Conservation (phyloP, 1,284 basidiomycete species). For the Cutaneotrichosporon sp. region DNA sequence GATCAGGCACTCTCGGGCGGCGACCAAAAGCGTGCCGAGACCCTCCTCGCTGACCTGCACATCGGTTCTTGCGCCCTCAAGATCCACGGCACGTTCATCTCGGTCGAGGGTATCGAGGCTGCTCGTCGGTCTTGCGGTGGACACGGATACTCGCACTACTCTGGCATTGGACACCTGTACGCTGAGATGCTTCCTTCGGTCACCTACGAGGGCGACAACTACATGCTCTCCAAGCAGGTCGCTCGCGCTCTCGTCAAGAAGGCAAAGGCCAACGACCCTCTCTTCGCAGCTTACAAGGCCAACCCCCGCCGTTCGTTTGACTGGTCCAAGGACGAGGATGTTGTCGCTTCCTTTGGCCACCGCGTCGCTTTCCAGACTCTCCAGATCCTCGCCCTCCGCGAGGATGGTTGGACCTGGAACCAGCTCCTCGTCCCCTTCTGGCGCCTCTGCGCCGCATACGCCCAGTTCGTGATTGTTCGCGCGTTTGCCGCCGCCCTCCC, state of each 20-base stretch:
- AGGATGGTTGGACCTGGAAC: slow-evolving; percentile 39
- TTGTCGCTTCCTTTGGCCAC: slow-evolving; percentile 58
- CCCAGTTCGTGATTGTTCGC: slow-evolving; percentile 18
- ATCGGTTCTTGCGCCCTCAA: slow-evolving; percentile 19
- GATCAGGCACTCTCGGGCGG: slow-evolving; percentile 11
- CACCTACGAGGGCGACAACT: slow-evolving; percentile 61
- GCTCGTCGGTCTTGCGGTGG: slow-evolving; percentile 58
- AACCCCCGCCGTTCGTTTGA: slow-evolving; percentile 57
- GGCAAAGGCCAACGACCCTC: slow-evolving; percentile 51
- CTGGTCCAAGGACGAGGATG: slow-evolving; percentile 56
- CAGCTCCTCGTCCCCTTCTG: slow-evolving; percentile 23
- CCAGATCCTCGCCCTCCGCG: slow-evolving; percentile 48
- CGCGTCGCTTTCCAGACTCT: slow-evolving; percentile 42
- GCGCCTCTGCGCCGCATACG: slow-evolving; percentile 22
- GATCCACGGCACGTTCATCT: slow-evolving; percentile 50
- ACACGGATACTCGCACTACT: slow-evolving; percentile 61
- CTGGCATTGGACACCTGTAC: slow-evolving; percentile 59
- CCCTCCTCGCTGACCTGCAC: slow-evolving; percentile 22
- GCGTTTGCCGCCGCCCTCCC: slow-evolving; percentile 12
- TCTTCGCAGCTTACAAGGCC: slow-evolving; percentile 9
- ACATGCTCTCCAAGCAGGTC: slow-evolving; percentile 58
- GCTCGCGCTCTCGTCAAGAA: slow-evolving; percentile 57
- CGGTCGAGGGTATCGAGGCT: slow-evolving; percentile 58
- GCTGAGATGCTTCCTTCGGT: slow-evolving; percentile 57
- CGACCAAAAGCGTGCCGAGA: slow-evolving; percentile 17